Evolutionary conservation across 2,329 filamentous ascomycete genomes (phyloP).

Genomic region (Sclerotinia minor): DNA sequence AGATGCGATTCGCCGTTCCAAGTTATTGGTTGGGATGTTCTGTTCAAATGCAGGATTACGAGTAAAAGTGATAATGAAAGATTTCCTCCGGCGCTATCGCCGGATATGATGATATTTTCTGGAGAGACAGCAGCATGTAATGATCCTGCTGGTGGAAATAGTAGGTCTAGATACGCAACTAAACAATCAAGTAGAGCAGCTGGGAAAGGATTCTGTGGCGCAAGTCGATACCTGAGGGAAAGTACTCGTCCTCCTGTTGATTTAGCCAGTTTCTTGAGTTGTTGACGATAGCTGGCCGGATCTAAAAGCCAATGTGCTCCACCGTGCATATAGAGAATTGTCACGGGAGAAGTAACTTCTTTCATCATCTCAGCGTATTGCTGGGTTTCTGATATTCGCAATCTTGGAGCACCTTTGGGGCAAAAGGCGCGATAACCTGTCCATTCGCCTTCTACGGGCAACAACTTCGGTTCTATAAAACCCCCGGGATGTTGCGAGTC

Average conservation of each 20-base stretch:
- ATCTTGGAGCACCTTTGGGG: constrained; percentile 51
- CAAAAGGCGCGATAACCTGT: constrained; percentile 65
- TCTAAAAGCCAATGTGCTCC: constrained; percentile 74
- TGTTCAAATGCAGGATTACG: constrained; percentile 62
- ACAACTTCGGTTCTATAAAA: constrained; percentile 53
- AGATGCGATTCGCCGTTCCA: constrained; percentile 49
- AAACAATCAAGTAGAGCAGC: constrained; percentile 71
- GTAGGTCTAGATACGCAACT: constrained; percentile 63
- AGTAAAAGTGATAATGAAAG: constrained; percentile 67
- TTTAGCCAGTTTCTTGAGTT: constrained; percentile 63
- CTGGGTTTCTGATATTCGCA: constrained; percentile 59
- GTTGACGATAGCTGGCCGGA: constrained; percentile 63
- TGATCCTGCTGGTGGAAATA: constrained; percentile 47
- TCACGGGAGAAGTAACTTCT: constrained; percentile 62
- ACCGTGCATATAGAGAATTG: constrained; percentile 73
- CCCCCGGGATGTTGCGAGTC: constrained; percentile 27
- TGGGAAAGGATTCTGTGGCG: constrained; percentile 74
- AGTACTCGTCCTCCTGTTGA: constrained; percentile 65
- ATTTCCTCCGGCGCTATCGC: constrained; percentile 74
- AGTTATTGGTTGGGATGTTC: constrained; percentile 63
- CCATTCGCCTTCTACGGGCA: constrained; percentile 71
- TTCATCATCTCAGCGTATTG: constrained; percentile 67
- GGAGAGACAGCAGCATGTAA: constrained; percentile 65
- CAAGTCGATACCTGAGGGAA: constrained; percentile 68
- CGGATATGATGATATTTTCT: constrained; percentile 67